phyloP scores from a whole-genome alignment of 1,284 basidiomycete species.

The Trametes pubescens region DNA sequence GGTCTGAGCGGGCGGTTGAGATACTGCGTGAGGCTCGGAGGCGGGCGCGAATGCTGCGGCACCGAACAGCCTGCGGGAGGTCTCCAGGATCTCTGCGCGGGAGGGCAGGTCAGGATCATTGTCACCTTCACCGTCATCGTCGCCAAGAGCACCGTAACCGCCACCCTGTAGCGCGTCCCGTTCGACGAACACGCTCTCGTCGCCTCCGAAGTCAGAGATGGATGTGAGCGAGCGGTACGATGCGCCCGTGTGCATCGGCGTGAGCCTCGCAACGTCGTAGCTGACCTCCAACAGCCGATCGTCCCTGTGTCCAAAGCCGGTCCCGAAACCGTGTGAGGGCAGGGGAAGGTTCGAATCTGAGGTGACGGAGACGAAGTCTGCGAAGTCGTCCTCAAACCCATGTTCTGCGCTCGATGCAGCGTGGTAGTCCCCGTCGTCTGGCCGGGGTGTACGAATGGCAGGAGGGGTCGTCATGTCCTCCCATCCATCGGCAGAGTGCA shows the following conservation, averaged over 20 bases:
- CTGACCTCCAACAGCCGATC: constrained; percentile 30
- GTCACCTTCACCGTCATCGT: constrained; percentile 38
- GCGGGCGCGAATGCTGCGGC: constrained; percentile 28
- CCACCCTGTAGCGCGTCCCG: constrained; percentile 27
- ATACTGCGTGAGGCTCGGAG: not conserved
- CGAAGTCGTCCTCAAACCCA: constrained; percentile 82
- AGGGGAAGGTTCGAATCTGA: constrained; percentile 30
- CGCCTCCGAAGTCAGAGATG: constrained; percentile 53
- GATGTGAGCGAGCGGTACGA: constrained; percentile 59
- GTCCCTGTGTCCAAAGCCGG: constrained; percentile 14
- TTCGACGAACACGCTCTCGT: constrained; percentile 23
- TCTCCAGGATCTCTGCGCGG: constrained; percentile 58
- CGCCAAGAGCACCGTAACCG: constrained; percentile 24
- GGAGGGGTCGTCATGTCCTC: constrained; percentile 38
- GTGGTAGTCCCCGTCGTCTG: constrained; percentile 7
- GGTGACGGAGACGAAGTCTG: constrained; percentile 66
- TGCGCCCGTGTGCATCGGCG: constrained; percentile 45
- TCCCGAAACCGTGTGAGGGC: constrained; percentile 5
- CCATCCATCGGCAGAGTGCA: constrained; percentile 31
- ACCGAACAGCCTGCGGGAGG: constrained; percentile 66
- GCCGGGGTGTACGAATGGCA: constrained; percentile 36
- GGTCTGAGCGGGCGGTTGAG: not conserved
- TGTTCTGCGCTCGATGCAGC: constrained; percentile 12
- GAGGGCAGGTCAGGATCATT: constrained; percentile 55
- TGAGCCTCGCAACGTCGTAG: constrained; percentile 35